Percentiles rank a stretch among this genome's conserved stretches.
These are phyloP conservation scores for Neurospora sp. DNA, from an alignment of 495 filamentous ascomycete genomes.

Conservation along the genomic window DNA sequence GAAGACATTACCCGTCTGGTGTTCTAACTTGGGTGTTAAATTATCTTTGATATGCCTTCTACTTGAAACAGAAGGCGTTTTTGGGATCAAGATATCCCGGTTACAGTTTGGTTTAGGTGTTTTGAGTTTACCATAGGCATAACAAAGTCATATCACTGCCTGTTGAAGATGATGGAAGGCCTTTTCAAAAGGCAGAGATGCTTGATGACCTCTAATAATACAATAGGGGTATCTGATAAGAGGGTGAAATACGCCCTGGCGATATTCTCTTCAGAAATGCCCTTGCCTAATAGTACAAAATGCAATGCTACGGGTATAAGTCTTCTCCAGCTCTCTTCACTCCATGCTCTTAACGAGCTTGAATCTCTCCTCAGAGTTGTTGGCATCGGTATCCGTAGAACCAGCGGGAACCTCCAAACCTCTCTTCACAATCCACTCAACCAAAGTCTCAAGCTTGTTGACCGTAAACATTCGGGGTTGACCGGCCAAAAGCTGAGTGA, in stretches of 20 bases:
- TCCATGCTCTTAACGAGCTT: not conserved
- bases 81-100: not conserved
- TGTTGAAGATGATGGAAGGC: not conserved
- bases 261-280: not conserved
- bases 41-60: not conserved
- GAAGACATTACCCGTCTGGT: not conserved
- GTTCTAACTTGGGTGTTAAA: rapidly evolving
- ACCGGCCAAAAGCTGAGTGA: not conserved
- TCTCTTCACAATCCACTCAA: not conserved
- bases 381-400: not conserved
- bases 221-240: not conserved
- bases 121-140: not conserved
- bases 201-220: not conserved
- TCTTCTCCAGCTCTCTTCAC: not conserved
- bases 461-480: not conserved
- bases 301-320: not conserved
- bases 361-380: not conserved
- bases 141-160: not conserved
- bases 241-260: not conserved
- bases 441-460: not conserved
- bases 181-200: not conserved
- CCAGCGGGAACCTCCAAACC: not conserved
- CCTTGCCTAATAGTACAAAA: not conserved
- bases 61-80: not conserved
- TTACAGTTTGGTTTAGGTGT: not conserved